These are phyloP conservation scores for Clarireedia homoeocarpa DNA, from an alignment of 2,329 filamentous ascomycete genomes.

Conservation along the genomic window DNA sequence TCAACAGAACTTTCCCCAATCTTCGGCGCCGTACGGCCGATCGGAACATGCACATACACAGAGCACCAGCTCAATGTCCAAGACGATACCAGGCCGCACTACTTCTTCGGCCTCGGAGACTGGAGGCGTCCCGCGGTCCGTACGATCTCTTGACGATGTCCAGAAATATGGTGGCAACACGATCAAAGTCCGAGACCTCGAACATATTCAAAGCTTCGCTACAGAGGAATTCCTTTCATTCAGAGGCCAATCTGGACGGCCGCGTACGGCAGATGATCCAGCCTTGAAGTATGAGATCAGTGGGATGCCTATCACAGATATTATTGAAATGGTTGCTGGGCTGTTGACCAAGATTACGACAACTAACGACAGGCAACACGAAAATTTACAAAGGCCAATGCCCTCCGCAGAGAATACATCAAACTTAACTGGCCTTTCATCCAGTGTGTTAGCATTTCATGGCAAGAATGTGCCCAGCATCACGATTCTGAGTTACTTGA, in stretches of 20 bases:
- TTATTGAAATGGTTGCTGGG: constrained; percentile 98
- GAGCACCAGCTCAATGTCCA: background rate
- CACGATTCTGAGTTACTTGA: constrained; percentile 91
- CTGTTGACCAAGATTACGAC: constrained; percentile 94
- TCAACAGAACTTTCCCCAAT: constrained; percentile 22
- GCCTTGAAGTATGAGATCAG: constrained; percentile 78
- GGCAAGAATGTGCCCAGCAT: constrained; percentile 97
- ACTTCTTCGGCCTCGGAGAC: background rate
- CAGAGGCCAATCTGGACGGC: constrained; percentile 42
- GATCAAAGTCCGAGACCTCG: constrained; percentile 80
- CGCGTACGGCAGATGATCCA: constrained; percentile 44
- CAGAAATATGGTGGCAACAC: constrained; percentile 33
- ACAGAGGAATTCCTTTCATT: constrained; percentile 62
- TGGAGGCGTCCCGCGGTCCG: constrained; percentile 19
- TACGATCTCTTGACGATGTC: constrained; percentile 31
- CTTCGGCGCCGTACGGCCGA: constrained; percentile 12
- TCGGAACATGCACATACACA: constrained; percentile 4
- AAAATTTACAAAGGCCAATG: constrained; percentile 73
- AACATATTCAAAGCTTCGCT: constrained; percentile 85
- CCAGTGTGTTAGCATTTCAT: constrained; percentile 84
- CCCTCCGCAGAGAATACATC: constrained; percentile 46
- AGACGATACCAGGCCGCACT: background rate
- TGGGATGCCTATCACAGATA: constrained; percentile 91
- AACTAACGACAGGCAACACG: constrained; percentile 91
- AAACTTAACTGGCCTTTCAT: constrained; percentile 56